These are phyloP conservation scores for Glarea lozoyensis DNA, from an alignment of 495 filamentous ascomycete species.

Conservation along the genomic window DNA sequence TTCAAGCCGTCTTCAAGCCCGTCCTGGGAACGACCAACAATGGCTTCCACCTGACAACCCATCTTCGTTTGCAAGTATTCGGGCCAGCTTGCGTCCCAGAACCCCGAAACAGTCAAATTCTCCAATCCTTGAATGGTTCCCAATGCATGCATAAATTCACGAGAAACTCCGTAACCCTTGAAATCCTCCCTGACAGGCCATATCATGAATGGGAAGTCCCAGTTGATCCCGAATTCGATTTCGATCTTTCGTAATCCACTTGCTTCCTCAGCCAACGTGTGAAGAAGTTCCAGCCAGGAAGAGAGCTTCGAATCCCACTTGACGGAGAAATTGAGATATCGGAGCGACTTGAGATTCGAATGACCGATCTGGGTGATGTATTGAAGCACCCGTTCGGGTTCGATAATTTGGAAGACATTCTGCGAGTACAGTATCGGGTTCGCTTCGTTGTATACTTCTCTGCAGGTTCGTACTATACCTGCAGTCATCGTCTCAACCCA, in stretches of 20 bases:
- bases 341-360: slow-evolving; percentile 9
- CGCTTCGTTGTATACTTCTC: slow-evolving; percentile 12
- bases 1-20: slow-evolving; percentile 1
- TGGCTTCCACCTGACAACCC: slow-evolving; percentile 9
- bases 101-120: slow-evolving; percentile 13
- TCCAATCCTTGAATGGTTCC: slow-evolving; percentile 11
- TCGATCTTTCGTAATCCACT: slow-evolving; percentile 7
- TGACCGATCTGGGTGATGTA: slow-evolving; percentile 10
- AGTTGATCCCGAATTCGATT: slow-evolving; percentile 6
- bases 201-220: slow-evolving; percentile 1
- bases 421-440: slow-evolving; percentile 15
- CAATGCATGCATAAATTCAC: slow-evolving; percentile 8
- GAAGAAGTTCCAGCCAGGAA: slow-evolving; percentile 9
- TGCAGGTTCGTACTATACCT: slow-evolving; percentile 12
- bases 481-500: slow-evolving; percentile 8
- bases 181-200: slow-evolving; percentile 2
- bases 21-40: background rate
- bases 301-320: slow-evolving; percentile 2
- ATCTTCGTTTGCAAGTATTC: slow-evolving; percentile 12
- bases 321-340: slow-evolving; percentile 9
- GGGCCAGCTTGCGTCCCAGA: slow-evolving; percentile 11
- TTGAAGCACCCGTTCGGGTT: slow-evolving; percentile 9
- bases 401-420: slow-evolving; percentile 7
- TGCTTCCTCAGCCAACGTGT: slow-evolving; percentile 12
- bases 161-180: slow-evolving; percentile 9